A percentile compares a stretch with the other conserved stretches of the same genome.
phyloP scores from a whole-genome alignment of 2,329 filamentous ascomycete species.

The Botrytis squamosa region DNA sequence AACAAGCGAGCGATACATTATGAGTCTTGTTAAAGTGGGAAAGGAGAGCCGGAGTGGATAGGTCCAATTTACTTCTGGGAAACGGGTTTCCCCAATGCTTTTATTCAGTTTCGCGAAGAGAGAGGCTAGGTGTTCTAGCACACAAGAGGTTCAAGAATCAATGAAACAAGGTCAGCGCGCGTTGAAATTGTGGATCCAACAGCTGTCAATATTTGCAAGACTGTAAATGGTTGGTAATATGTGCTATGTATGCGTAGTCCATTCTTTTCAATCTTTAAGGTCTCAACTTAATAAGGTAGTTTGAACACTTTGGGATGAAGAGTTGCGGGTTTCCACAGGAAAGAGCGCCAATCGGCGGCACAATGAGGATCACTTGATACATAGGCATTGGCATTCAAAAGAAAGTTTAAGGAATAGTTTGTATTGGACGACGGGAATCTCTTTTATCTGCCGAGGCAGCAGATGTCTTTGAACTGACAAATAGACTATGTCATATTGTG shows the following conservation, averaged over 20 bases:
- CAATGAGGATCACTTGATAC: neutral
- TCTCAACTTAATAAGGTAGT: neutral
- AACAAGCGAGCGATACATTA: constrained; percentile 11
- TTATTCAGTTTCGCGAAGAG: neutral
- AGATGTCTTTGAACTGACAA: neutral
- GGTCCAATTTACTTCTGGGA: neutral
- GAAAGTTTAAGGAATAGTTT: neutral
- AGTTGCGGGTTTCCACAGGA: no score
- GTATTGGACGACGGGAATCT: neutral
- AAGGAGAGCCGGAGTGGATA: neutral
- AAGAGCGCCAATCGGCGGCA: neutral
- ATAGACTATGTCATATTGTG: neutral
- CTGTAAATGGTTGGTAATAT: neutral
- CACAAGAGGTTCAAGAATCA: neutral
- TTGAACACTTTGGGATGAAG: neutral
- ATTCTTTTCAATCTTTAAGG: neutral
- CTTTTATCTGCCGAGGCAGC: neutral
- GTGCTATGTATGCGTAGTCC: neutral
- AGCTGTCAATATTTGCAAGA: neutral
- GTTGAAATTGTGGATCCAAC: neutral
- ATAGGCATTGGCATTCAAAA: neutral
- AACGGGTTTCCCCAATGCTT: neutral
- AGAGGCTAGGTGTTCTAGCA: neutral
- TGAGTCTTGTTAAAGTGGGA: constrained; percentile 9
- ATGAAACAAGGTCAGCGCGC: constrained; percentile 3